phyloP scores from a whole-genome alignment of 768 basidiomycete species.

The Hebeloma cylindrosporum region DNA sequence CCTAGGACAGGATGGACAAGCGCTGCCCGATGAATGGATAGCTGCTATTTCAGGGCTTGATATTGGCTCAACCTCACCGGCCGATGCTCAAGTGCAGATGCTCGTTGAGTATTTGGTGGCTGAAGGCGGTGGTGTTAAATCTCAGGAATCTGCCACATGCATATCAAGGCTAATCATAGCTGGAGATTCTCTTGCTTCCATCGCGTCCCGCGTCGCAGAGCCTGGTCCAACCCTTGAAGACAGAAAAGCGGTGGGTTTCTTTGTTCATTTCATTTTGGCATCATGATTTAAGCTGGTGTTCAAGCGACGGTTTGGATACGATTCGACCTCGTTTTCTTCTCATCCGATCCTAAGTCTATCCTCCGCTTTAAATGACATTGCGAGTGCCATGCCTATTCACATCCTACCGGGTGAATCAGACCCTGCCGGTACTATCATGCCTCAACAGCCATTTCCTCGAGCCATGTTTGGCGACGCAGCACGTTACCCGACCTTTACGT shows the following conservation, averaged over 20 bases:
- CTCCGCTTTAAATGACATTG: slow-evolving; percentile 70
- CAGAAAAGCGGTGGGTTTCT: slow-evolving; percentile 54
- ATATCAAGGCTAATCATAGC: slow-evolving; percentile 87
- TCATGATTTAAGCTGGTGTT: slow-evolving; percentile 7
- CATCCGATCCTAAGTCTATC: slow-evolving; percentile 75
- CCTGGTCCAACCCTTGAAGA: slow-evolving; percentile 39
- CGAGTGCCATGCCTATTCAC: slow-evolving; percentile 78
- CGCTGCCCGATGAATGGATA: slow-evolving; percentile 69
- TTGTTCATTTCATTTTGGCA: slow-evolving; percentile 1
- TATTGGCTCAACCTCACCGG: slow-evolving; percentile 59
- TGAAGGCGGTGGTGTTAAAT: slow-evolving; percentile 71
- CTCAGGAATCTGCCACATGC: slow-evolving; percentile 62
- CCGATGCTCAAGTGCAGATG: slow-evolving; percentile 79
- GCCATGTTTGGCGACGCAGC: slow-evolving; percentile 81
- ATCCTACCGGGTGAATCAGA: slow-evolving; percentile 87
- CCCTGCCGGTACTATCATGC: slow-evolving; percentile 85
- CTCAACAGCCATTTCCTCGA: slow-evolving; percentile 90
- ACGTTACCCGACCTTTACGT: slow-evolving; percentile 60
- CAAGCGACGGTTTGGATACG: slow-evolving; percentile 68
- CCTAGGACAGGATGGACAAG: too few species aligned
- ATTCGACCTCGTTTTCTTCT: slow-evolving; percentile 64
- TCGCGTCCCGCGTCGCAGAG: slow-evolving; percentile 32
- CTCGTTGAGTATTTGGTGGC: slow-evolving; percentile 88
- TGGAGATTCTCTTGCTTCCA: slow-evolving; percentile 79
- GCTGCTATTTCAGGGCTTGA: slow-evolving; percentile 85